Evolutionary conservation across 129 eudicot genomes (phyloP), one percentile per base, ranked within the genome.

Genomic region (Centrapalus pauciflorus): DNA sequence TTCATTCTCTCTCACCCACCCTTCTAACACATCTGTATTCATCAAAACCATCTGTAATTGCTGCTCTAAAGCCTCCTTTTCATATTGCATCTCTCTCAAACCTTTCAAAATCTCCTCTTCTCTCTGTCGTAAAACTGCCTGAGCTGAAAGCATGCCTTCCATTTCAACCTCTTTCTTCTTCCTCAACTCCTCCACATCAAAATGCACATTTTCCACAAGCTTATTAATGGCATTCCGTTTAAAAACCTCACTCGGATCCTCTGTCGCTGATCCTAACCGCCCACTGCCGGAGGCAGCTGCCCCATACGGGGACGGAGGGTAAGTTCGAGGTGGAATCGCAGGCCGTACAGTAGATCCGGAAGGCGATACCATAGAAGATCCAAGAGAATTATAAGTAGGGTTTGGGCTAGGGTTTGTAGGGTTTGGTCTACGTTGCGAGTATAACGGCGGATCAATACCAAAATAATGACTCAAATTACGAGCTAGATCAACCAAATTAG

Each of bases 1-100:
- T 51, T 84, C 90, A 45, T 92, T 92, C 76, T 85, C 96, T 61
- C 86, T 88, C 75, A 93, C 74, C 96, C 98, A 93, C 3, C 82
- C 89, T 58, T 93, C 98, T 55, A 88, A 59, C 35, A 85, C 83
- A 62, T 93, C 95, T 0, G 82, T 55, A 54, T 93, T 88, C 87
- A 81, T 88, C 78, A 83, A 82, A 33, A 93, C 86, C 89, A 81
- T 80, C 85, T 88, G 96, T 24, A 93, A 65, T 24, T 88, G 91
- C 77, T 88, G 84, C 74, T 93, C 98, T 28, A 93, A 62, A 20
- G 69, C 89, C 49, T 89, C 98, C 49, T 80, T 93, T 59, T 93
- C 98, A 6, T 70, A 81, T n/a, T 56, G 78, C 98, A 88, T 88
- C 63, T 83, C 96, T 58, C 79, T 82, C 63, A 93, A 41, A 52